Evolutionary conservation across 768 basidiomycete species (phyloP).

Genomic region (Russula compacta): DNA sequence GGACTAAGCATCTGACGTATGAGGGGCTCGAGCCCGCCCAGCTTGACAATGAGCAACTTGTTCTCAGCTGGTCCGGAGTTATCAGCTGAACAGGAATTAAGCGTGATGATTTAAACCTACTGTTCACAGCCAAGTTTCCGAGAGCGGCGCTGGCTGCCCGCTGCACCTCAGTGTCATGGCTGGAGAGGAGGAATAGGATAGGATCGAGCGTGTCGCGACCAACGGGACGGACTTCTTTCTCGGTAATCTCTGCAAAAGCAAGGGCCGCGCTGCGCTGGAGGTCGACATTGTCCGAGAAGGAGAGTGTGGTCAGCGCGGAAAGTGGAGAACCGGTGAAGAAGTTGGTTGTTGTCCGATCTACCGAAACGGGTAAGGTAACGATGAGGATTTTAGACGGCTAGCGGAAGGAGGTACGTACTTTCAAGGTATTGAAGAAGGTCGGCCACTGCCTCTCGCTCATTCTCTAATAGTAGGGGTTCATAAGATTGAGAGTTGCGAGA

Average conservation of each 20-base stretch:
- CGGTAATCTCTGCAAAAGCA: conserved; percentile 98
- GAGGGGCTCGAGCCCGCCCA: conserved; percentile 94
- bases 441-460: conserved; percentile 95
- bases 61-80: conserved; percentile 67
- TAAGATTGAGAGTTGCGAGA: conserved; percentile 81
- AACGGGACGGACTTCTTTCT: conserved; percentile 97
- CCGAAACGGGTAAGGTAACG: neutral
- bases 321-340: conserved; percentile 95
- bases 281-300: conserved; percentile 98
- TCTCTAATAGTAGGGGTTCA: conserved; percentile 80
- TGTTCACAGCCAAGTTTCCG: conserved; percentile 96
- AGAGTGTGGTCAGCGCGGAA: conserved; percentile 88
- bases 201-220: conserved; percentile 97
- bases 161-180: conserved; percentile 98
- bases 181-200: conserved; percentile 91
- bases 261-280: conserved; percentile 95
- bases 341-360: conserved; percentile 96
- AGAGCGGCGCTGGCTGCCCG: conserved; percentile 95
- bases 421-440: conserved; percentile 96
- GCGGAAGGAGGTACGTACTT: conserved; percentile 47
- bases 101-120: conserved; percentile 40
- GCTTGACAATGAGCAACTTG: conserved; percentile 95
- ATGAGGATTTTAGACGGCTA: no score
- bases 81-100: neutral
- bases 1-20: conserved; percentile 99